Conservation (phyloP, 805 yeast species). For the Cyberlindnera samutprakarnensis region DNA sequence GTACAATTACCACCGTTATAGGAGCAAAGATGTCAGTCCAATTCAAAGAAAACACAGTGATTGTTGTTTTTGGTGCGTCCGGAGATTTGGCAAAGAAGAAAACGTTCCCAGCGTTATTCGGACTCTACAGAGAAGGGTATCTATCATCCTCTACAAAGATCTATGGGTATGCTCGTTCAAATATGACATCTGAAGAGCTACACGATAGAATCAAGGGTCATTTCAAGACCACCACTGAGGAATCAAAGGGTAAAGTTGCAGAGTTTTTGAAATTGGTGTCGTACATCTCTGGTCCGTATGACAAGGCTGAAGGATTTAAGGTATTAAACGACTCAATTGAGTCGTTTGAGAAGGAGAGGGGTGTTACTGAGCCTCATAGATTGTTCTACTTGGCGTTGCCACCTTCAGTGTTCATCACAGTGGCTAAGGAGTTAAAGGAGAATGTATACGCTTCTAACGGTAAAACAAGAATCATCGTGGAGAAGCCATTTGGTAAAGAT, state of each 20-base stretch:
- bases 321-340: conserved; percentile 48
- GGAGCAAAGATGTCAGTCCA: too few species aligned
- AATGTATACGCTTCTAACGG: conserved; percentile 64
- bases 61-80: conserved; percentile 89
- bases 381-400: conserved; percentile 92
- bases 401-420: conserved; percentile 81
- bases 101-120: conserved; percentile 83
- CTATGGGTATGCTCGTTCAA: conserved; percentile 88
- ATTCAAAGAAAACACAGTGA: conserved; percentile 59
- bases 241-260: conserved; percentile 35
- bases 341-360: conserved; percentile 45
- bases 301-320: conserved; percentile 65
- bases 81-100: conserved; percentile 95
- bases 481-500: conserved; percentile 97
- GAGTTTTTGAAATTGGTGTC: conserved; percentile 59
- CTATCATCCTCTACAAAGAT: conserved; percentile 65
- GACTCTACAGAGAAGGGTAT: conserved; percentile 68
- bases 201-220: conserved; percentile 56
- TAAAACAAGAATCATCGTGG: conserved; percentile 75
- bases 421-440: conserved; percentile 65
- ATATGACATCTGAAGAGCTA: conserved; percentile 59
- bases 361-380: conserved; percentile 55
- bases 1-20: too few species aligned
- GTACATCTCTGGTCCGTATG: conserved; percentile 78
- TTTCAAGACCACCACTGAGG: conserved; percentile 48